Base-by-base conservation (phyloP, 805 yeast species). In the Lipomyces sp. region DNA sequence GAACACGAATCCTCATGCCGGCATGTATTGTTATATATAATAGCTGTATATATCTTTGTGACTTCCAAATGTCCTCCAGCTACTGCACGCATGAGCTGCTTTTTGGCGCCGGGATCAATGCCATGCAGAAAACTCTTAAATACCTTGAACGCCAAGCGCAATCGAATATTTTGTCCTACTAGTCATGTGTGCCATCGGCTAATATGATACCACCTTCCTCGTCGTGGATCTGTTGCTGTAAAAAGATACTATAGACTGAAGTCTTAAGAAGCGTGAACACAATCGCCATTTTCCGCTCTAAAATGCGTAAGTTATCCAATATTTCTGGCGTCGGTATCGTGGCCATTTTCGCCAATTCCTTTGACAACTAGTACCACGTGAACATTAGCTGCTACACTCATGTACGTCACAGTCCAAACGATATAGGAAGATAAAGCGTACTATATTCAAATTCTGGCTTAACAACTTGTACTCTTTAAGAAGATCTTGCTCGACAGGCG, bases 231-330 rank as follows among this genome's bases (percentile, higher is more conserved):
- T 64, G 73, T 69, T 82, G 82, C 71, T 86, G 87, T 51, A 86
- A 74, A 64, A 86, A 84, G 60, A 88, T 78, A 18, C 88, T 84
- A 73, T 89, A 89, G 3, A 89, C 90, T 2, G 92, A 88, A 3
- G 90, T 88, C 70, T 87, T 86, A 76, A 89, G 83, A 54, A 87
- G 75, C 0, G 92, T 88, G 60, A 86, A 86, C 3, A 89, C 88
- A 61, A 88, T 76, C 0, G 88, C 87, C 11, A 86, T 80, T 69
- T 87, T 87, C 67, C 85, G 80, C 71, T 89, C 93, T 60, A 89
- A 80, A 32, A 80, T 83, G 35, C 91, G 80, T 70, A 88, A 75
- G 67, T 85, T 84, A 45, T 83, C 85, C 32, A 83, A 71, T 29
- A 84, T 76, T 58, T 81, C 80, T 15, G 77, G 65, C 3, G 71